Base-by-base conservation (phyloP, 1,139 yeast genomes). In the Pneumocystis oryctolagi region DNA sequence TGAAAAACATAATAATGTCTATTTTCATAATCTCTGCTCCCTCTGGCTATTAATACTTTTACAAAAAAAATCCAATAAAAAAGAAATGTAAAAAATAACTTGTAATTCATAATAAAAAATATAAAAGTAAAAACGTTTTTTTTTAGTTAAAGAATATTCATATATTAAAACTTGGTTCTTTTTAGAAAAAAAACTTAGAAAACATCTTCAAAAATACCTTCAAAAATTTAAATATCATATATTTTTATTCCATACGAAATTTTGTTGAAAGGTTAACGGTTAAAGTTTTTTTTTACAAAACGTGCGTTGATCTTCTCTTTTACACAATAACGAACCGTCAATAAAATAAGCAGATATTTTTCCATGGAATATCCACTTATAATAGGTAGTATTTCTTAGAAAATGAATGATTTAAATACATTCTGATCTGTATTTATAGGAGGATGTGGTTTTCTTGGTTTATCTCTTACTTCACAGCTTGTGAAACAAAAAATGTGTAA, bases 371-470 rank as follows among this genome's bases (percentile, higher is more conserved):
- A 47, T 12, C 55, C 55, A 3, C 55, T 47, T 25, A 25, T 47
- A 12, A 25, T 47, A 47, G 55, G 55, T 47, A 47, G 5, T 3
- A 14, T 34, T 34, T 4, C 9, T 9, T 34, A 6, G 12, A 34
- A 14, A 34, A 8, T n/a, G 6, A 9, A 39, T n/a, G 8, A 39
- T 39, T n/a, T 39, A n/a, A 9, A 5, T 2, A n/a, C 2, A 18
- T 39, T 16, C 20, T 37, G 5, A 39, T 6, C 3, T 6, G 5
- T 16, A 3, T 55, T 78, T 92, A 40, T 82, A 47, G 98, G 98
- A 60, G 98, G 98, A 3, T 79, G 96, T 2, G 99, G 99, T 0
- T 94, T 94, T 70, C 80, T 94, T 40, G 99, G 99, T 1, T 82
- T 89, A 60, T 97, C 92, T 70, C 78, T 94, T 68, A 83, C 92